Evolutionary conservation across 2,329 filamentous ascomycete species (phyloP).

Genomic region (Metarhizium sp.): DNA sequence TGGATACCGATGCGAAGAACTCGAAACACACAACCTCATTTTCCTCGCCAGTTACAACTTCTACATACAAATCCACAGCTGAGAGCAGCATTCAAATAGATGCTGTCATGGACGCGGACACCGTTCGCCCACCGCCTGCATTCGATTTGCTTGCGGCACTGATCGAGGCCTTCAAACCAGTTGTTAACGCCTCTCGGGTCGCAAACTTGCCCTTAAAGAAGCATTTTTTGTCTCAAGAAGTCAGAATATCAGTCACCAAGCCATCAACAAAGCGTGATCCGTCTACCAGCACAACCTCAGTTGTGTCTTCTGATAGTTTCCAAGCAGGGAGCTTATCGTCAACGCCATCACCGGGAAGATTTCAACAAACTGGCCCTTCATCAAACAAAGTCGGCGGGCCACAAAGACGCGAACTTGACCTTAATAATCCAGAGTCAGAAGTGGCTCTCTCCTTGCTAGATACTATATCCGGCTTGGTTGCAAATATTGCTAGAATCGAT

Average conservation of each 20-base stretch:
- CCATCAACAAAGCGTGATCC: neutral
- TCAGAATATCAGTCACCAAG: neutral
- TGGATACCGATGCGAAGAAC: neutral
- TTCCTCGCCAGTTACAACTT: neutral
- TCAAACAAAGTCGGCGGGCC: neutral
- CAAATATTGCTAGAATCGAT: slow-evolving; percentile 10
- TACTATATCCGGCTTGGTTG: slow-evolving; percentile 10
- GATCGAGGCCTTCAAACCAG: slow-evolving; percentile 7
- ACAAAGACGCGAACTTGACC: neutral
- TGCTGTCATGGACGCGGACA: neutral
- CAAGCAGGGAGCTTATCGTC: neutral
- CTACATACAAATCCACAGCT: neutral
- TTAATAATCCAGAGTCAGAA: neutral
- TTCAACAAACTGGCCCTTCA: neutral
- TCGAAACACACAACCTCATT: neutral
- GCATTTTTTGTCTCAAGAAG: neutral
- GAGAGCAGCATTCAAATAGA: neutral
- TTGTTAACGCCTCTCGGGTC: neutral
- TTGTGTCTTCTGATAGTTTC: neutral
- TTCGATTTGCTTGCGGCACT: slow-evolving; percentile 9
- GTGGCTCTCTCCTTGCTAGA: slow-evolving; percentile 9
- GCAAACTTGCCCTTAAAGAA: neutral
- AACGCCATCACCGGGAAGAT: neutral
- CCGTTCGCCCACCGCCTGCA: neutral
- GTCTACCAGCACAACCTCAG: neutral